These are phyloP conservation scores for Hypoxylon fuscum DNA, from an alignment of 495 filamentous ascomycete species.

Conservation along the genomic window DNA sequence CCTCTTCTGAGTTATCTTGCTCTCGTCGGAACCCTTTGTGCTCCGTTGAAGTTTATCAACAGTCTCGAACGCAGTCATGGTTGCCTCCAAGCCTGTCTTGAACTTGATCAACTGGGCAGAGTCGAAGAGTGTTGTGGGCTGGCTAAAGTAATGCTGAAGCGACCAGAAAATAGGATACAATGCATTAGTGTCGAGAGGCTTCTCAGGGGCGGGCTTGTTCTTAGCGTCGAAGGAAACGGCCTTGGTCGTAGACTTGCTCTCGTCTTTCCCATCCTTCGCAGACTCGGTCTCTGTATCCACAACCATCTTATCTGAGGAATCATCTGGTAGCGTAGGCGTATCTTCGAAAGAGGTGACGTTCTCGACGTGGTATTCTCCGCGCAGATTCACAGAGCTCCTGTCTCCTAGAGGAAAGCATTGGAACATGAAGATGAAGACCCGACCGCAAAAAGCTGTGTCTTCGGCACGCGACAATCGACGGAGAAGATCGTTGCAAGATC, in stretches of 20 bases:
- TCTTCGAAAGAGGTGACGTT: conserved; percentile 91
- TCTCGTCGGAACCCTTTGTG: conserved; percentile 44
- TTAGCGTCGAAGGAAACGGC: conserved; percentile 61
- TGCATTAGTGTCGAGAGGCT: conserved; percentile 67
- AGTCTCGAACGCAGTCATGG: conserved; percentile 78
- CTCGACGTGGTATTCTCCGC: conserved; percentile 94
- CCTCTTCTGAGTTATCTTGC: conserved; percentile 61
- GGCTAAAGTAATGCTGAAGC: conserved; percentile 89
- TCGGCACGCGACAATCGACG: conserved; percentile 90
- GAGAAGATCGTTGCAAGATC: conserved; percentile 94
- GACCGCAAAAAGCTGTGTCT: conserved; percentile 95
- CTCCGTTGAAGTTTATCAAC: conserved; percentile 73
- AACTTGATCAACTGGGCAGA: conserved; percentile 74
- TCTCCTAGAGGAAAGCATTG: conserved; percentile 96
- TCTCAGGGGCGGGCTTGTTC: conserved; percentile 49
- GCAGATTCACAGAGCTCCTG: conserved; percentile 94
- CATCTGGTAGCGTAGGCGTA: conserved; percentile 55
- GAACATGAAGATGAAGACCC: conserved; percentile 97
- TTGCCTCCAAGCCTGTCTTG: conserved; percentile 78
- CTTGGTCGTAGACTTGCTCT: conserved; percentile 56
- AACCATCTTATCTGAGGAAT: conserved; percentile 71
- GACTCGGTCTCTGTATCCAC: conserved; percentile 53
- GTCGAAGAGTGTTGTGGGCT: conserved; percentile 83
- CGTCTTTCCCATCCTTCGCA: conserved; percentile 47
- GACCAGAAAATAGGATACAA: conserved; percentile 96